phyloP scores from a whole-genome alignment of 2,329 filamentous ascomycete genomes.

The Arthrobotrys megalospora region DNA sequence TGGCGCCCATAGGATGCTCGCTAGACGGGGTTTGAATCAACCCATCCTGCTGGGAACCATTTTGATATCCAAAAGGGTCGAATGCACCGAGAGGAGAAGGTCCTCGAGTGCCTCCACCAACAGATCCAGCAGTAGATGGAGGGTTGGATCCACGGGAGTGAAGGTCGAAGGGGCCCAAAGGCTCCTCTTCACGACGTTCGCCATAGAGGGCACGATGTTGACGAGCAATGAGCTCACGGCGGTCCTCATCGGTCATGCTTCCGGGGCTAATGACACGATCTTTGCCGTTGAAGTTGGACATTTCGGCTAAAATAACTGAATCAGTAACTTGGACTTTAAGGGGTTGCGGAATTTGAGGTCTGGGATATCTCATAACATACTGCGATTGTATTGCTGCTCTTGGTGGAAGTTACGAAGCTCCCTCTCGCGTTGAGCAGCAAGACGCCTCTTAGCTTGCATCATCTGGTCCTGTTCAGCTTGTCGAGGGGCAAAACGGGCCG shows the following conservation, averaged over 20 bases:
- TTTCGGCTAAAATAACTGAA: slow-evolving; percentile 73
- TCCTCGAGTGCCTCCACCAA: slow-evolving; percentile 64
- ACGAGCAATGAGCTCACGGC: slow-evolving; percentile 93
- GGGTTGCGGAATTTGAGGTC: slow-evolving; percentile 60
- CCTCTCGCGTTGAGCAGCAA: slow-evolving; percentile 98
- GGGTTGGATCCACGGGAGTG: slow-evolving; percentile 58
- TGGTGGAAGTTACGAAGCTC: slow-evolving; percentile 99
- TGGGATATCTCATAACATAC: slow-evolving; percentile 74
- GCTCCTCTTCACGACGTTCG: slow-evolving; percentile 66
- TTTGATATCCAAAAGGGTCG: slow-evolving; percentile 64
- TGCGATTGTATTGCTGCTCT: slow-evolving; percentile 99
- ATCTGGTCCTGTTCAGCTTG: slow-evolving; percentile 96
- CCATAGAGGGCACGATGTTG: slow-evolving; percentile 96
- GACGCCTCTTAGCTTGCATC: slow-evolving; percentile 98
- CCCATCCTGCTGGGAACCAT: slow-evolving; percentile 60
- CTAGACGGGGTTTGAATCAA: slow-evolving; percentile 63
- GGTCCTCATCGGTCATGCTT: slow-evolving; percentile 93
- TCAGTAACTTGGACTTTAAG: slow-evolving; percentile 64
- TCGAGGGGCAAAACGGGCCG: slow-evolving; percentile 89
- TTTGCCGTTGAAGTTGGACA: slow-evolving; percentile 79
- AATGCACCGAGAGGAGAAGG: slow-evolving; percentile 64
- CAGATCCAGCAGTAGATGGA: slow-evolving; percentile 66
- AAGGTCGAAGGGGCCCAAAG: slow-evolving; percentile 50
- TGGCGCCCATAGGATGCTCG: slow-evolving; percentile 64
- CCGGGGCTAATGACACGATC: slow-evolving; percentile 88